Evolutionary conservation across 352 stramenopile genomes (phyloP).

Genomic region (Blastocystis sp.): DNA sequence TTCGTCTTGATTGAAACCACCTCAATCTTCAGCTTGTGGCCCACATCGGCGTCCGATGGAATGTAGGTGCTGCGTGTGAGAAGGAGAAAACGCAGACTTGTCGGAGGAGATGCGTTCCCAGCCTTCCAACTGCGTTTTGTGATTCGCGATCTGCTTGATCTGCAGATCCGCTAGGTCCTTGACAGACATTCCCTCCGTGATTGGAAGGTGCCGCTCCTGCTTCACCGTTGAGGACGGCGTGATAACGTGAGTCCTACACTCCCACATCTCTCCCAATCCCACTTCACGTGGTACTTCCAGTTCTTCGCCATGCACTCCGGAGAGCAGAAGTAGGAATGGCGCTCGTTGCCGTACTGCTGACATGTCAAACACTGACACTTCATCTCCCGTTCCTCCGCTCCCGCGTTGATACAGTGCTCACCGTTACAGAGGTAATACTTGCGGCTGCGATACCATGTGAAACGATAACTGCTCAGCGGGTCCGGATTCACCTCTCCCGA

Average conservation of each 20-base stretch:
- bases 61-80: background rate
- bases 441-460: conserved; percentile 48
- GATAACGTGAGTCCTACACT: conserved; percentile 28
- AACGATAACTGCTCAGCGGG: conserved; percentile 15
- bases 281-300: conserved; percentile 9
- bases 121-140: background rate
- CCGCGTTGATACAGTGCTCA: conserved; percentile 25
- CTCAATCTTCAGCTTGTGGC: conserved; percentile 35
- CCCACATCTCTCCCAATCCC: background rate
- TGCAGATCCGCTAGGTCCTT: conserved; percentile 29
- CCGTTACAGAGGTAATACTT: conserved; percentile 39
- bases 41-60: background rate
- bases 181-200: background rate
- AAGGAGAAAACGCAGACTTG: background rate
- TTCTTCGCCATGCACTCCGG: background rate
- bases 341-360: conserved; percentile 43
- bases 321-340: conserved; percentile 41
- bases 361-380: conserved; percentile 53
- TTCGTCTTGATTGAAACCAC: background rate
- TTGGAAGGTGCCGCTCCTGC: background rate
- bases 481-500: background rate
- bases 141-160: conserved; percentile 13
- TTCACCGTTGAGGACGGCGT: conserved; percentile 7
- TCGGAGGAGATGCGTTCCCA: conserved; percentile 24
- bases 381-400: background rate